Evolutionary conservation across 2,329 filamentous ascomycete genomes (phyloP).

Genomic region (Venturia nashicola): DNA sequence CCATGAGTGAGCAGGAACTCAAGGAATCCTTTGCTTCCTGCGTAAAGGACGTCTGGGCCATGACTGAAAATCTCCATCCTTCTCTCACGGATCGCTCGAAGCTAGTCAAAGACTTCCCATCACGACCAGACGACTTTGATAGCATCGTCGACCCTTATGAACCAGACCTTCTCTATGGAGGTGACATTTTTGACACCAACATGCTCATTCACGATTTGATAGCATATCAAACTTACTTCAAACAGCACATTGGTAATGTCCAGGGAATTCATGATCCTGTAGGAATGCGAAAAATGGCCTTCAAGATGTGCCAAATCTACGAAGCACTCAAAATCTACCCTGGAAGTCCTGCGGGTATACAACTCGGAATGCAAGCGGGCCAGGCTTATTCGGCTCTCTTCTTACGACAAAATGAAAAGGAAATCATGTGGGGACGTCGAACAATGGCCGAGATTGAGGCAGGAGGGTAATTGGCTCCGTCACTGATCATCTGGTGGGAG

Average conservation of each 20-base stretch:
- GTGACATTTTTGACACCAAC: slow-evolving; percentile 62
- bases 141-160: slow-evolving; percentile 66
- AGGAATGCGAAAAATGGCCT: slow-evolving; percentile 50
- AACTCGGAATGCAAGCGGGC: slow-evolving; percentile 63
- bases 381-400: slow-evolving; percentile 68
- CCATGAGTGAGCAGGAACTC: slow-evolving; percentile 55
- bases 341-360: slow-evolving; percentile 53
- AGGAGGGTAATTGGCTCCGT: slow-evolving; percentile 51
- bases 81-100: slow-evolving; percentile 48
- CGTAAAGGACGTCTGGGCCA: slow-evolving; percentile 27
- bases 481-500: neutral
- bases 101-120: slow-evolving; percentile 51
- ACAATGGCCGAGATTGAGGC: slow-evolving; percentile 70
- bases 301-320: slow-evolving; percentile 62
- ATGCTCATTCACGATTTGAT: slow-evolving; percentile 65
- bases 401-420: slow-evolving; percentile 59
- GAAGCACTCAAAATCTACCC: slow-evolving; percentile 67
- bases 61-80: slow-evolving; percentile 44
- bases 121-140: slow-evolving; percentile 39
- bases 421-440: slow-evolving; percentile 67
- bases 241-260: slow-evolving; percentile 54
- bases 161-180: slow-evolving; percentile 56
- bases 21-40: slow-evolving; percentile 46
- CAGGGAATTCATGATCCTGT: slow-evolving; percentile 20
- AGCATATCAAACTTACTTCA: slow-evolving; percentile 68